A percentile compares a stretch with the other conserved stretches of the same genome.
These are phyloP conservation scores for Scenedesmus sp. DNA, from an alignment of 163 green algal genomes.

Conservation along the genomic window DNA sequence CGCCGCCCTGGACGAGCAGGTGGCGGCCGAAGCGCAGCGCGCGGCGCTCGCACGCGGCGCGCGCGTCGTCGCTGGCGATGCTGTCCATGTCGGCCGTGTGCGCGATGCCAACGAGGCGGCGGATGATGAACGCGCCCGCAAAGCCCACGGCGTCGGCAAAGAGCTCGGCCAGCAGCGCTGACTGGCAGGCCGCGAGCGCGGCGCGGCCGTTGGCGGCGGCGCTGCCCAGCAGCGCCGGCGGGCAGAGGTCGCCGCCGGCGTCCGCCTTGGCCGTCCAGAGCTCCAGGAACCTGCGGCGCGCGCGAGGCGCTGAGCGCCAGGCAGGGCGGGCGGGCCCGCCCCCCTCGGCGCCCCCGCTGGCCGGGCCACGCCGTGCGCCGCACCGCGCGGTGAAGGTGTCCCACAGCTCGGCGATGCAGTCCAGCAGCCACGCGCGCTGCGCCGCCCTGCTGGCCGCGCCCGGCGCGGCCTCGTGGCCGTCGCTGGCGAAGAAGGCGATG, in stretches of 20 bases:
- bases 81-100: conserved; percentile 93
- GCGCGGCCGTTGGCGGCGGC: neutral
- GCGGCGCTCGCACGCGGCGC: conserved; percentile 78
- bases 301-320: too few species aligned
- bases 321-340: too few species aligned
- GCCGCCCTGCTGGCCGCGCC: conserved; percentile 1
- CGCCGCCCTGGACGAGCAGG: conserved; percentile 60
- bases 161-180: conserved; percentile 76
- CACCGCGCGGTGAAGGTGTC: conserved; percentile 57
- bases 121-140: conserved; percentile 86
- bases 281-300: neutral
- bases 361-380: neutral
- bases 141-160: conserved; percentile 71
- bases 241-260: neutral
- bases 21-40: conserved; percentile 82
- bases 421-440: conserved; percentile 71
- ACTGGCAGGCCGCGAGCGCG: conserved; percentile 54
- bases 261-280: neutral
- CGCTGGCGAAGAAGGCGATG: conserved; percentile 86
- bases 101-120: conserved; percentile 93
- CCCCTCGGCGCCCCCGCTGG: too few species aligned
- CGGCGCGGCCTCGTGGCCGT: conserved; percentile 72
- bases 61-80: conserved; percentile 77
- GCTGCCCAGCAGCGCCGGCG: neutral
- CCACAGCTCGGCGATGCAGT: conserved; percentile 61